A percentile compares a stretch with the other conserved stretches of the same genome.
Conservation (phyloP, 331 rosid species). For the Saraca asoca region DNA sequence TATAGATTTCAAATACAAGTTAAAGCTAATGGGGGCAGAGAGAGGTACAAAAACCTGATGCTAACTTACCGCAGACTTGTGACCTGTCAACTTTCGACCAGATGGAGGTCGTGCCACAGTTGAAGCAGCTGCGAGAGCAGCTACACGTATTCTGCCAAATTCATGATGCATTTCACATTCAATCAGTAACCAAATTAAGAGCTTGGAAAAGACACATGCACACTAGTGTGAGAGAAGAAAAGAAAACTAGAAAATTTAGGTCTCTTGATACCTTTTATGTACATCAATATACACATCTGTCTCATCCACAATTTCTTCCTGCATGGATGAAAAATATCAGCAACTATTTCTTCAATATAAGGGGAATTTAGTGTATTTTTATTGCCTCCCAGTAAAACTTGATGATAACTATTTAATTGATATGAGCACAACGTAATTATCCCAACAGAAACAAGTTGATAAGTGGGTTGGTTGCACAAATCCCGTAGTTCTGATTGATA, state of each 20-base stretch:
- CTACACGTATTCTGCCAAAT: slow-evolving; percentile 77
- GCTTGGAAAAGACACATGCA: no score
- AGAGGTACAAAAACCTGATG: slow-evolving; percentile 12
- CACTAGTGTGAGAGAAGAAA: background rate
- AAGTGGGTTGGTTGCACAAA: background rate
- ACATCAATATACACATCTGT: slow-evolving; percentile 84
- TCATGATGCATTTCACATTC: slow-evolving; percentile 21
- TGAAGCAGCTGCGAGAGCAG: slow-evolving; percentile 89
- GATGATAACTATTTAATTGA: background rate
- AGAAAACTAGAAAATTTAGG: slow-evolving; percentile 4
- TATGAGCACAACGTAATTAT: background rate
- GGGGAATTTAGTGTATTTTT: slow-evolving; percentile 21
- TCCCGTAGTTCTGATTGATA: background rate
- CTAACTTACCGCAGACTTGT: slow-evolving; percentile 37
- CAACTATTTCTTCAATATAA: slow-evolving; percentile 16
- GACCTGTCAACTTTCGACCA: slow-evolving; percentile 50
- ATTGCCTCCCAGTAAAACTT: slow-evolving; percentile 2
- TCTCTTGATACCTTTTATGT: slow-evolving; percentile 55
- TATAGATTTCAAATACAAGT: slow-evolving; percentile 14
- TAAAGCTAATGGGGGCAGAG: background rate
- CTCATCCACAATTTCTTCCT: slow-evolving; percentile 94
- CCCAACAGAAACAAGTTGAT: background rate
- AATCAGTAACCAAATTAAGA: slow-evolving; percentile 12
- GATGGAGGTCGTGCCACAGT: slow-evolving; percentile 75
- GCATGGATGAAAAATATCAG: slow-evolving; percentile 35